These are phyloP conservation scores for Pholiota molesta DNA, from an alignment of 768 basidiomycete genomes.

Conservation along the genomic window DNA sequence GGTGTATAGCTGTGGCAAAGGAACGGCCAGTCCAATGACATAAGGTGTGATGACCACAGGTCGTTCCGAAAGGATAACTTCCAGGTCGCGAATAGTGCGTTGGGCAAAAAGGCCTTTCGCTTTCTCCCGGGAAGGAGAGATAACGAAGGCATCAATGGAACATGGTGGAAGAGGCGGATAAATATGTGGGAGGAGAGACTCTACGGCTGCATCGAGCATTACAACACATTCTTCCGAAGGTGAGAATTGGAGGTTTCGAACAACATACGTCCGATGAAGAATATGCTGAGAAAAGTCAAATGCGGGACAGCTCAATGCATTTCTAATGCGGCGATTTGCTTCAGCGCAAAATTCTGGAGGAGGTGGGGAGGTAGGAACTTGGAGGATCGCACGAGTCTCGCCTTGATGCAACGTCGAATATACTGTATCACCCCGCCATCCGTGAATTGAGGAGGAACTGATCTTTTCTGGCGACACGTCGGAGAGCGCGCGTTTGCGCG, in stretches of 20 bases:
- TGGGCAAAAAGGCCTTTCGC: conserved; percentile 32
- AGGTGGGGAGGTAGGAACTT: neutral
- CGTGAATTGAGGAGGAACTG: neutral
- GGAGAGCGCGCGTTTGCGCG: neutral
- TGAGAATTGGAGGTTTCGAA: neutral
- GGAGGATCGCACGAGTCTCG: neutral
- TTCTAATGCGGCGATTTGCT: neutral
- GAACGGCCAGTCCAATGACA: conserved; percentile 26
- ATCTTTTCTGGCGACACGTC: neutral
- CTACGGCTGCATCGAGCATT: conserved; percentile 34
- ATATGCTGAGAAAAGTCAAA: neutral
- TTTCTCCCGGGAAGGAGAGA: conserved; percentile 16
- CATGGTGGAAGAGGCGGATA: neutral
- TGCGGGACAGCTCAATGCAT: neutral
- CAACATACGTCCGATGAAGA: conserved; percentile 1
- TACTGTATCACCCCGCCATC: neutral
- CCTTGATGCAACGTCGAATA: neutral
- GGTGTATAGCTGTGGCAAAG: conserved; percentile 27
- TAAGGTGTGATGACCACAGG: conserved; percentile 37
- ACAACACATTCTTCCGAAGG: conserved; percentile 21
- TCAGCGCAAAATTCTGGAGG: neutral
- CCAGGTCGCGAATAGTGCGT: conserved; percentile 22
- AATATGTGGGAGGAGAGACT: conserved; percentile 26
- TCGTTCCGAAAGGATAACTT: conserved; percentile 32
- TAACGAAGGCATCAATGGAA: conserved; percentile 7